These are phyloP conservation scores for Globisporangium splendens DNA, from an alignment of 352 stramenopile genomes.

Conservation along the genomic window DNA sequence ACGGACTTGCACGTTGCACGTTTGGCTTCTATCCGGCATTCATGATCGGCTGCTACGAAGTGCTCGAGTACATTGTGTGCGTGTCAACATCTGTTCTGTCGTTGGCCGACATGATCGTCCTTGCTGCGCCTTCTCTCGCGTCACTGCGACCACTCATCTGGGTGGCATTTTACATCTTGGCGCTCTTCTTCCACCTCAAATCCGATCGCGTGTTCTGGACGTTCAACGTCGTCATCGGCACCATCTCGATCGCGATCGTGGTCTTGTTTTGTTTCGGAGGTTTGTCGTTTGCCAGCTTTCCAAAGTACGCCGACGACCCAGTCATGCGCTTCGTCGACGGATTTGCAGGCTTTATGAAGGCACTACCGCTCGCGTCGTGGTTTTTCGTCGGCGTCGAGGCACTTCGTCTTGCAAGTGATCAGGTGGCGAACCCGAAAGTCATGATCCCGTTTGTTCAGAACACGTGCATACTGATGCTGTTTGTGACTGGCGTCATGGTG, in stretches of 20 bases:
- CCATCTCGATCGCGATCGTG: conserved; percentile 11
- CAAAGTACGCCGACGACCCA: background rate
- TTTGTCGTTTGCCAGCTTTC: conserved; percentile 10
- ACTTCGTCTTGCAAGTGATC: conserved; percentile 23
- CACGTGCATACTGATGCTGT: conserved; percentile 34
- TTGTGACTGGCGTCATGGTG: conserved; percentile 31
- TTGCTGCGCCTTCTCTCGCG: background rate
- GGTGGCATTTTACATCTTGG: conserved; percentile 15
- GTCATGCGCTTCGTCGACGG: background rate
- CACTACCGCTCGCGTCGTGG: conserved; percentile 17
- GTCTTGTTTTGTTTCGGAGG: conserved; percentile 17
- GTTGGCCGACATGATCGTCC: conserved; percentile 17
- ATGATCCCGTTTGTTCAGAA: conserved; percentile 40
- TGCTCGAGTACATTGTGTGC: conserved; percentile 38
- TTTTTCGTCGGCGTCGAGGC: conserved; percentile 34
- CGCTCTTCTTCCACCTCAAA: conserved; percentile 14
- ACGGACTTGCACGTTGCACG: conserved; percentile 10
- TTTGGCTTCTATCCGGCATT: conserved; percentile 17
- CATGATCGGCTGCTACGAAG: conserved; percentile 31
- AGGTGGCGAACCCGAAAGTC: conserved; percentile 36
- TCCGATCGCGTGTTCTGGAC: conserved; percentile 22
- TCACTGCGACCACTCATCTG: conserved; percentile 5
- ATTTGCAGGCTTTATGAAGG: conserved; percentile 12
- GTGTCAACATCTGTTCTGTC: conserved; percentile 22
- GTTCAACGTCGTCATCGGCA: conserved; percentile 14